Conservation (phyloP, 192 early-diverging fungal genomes). For the Radiomyces spectabilis region DNA sequence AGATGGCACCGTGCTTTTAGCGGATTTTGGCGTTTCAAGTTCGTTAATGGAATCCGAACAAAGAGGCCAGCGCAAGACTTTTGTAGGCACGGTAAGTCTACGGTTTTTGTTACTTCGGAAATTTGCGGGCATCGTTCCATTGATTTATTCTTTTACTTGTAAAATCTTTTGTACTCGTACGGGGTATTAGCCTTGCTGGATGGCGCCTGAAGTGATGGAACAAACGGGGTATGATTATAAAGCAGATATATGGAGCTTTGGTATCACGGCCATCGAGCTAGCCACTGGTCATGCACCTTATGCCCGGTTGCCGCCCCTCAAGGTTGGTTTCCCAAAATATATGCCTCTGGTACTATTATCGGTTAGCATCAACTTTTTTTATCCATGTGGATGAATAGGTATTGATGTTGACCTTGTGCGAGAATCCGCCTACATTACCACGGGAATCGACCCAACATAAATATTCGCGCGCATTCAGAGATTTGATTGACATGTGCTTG, state of each 20-base stretch:
- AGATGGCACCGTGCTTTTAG: constrained; percentile 52
- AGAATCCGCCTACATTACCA: constrained; percentile 78
- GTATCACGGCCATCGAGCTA: constrained; percentile 79
- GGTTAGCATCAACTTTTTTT: too few species aligned
- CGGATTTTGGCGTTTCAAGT: constrained; percentile 67
- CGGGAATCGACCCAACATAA: constrained; percentile 65
- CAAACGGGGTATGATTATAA: constrained; percentile 81
- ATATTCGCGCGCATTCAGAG: constrained; percentile 72
- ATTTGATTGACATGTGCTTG: constrained; percentile 81
- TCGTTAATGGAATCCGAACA: constrained; percentile 58
- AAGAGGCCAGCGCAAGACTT: constrained; percentile 58
- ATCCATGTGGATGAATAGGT: constrained; percentile 40
- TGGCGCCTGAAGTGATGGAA: constrained; percentile 72
- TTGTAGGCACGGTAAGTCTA: constrained; percentile 58
- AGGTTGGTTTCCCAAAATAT: constrained; percentile 31
- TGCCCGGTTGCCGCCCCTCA: constrained; percentile 79
- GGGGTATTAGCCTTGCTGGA: constrained; percentile 33
- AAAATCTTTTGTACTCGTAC: too few species aligned
- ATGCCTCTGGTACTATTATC: not conserved
- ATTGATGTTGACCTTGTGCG: constrained; percentile 78
- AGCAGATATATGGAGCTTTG: constrained; percentile 90
- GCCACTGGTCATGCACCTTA: constrained; percentile 85
- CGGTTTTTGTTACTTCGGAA: not conserved
- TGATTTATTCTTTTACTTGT: not conserved
- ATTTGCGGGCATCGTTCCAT: not conserved